These are phyloP conservation scores for Fusarium sp. DNA, from an alignment of 2,329 filamentous ascomycete genomes.

Conservation along the genomic window DNA sequence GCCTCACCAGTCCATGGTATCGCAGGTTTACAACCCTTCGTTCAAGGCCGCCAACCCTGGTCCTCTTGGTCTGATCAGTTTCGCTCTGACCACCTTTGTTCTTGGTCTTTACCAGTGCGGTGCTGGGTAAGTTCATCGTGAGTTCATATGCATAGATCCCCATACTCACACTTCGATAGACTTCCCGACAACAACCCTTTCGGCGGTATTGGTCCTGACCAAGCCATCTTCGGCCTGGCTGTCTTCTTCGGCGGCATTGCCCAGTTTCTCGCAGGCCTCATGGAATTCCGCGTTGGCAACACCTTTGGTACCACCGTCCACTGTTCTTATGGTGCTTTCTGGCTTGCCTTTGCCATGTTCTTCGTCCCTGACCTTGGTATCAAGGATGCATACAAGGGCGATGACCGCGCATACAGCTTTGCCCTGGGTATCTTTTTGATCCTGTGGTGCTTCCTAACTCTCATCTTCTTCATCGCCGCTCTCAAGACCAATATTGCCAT, in stretches of 20 bases:
- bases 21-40: constrained; percentile 50
- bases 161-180: constrained; percentile 30
- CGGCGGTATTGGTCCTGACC: constrained; percentile 50
- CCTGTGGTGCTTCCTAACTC: constrained; percentile 70
- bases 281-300: constrained; percentile 66
- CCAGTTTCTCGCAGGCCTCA: constrained; percentile 75
- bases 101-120: constrained; percentile 62
- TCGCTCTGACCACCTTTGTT: constrained; percentile 74
- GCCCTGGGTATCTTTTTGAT: constrained; percentile 69
- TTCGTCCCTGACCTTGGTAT: constrained; percentile 65
- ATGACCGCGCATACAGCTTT: constrained; percentile 56
- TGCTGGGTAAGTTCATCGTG: constrained; percentile 59
- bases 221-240: constrained; percentile 53
- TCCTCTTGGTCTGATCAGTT: constrained; percentile 70
- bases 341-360: constrained; percentile 70
- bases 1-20: constrained; percentile 52
- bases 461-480: constrained; percentile 65
- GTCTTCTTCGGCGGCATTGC: constrained; percentile 72
- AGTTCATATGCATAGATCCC: fast-evolving
- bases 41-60: constrained; percentile 69
- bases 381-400: constrained; percentile 56
- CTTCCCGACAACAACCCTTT: constrained; percentile 51
- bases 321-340: constrained; percentile 71
- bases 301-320: constrained; percentile 72
- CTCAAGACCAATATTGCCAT: constrained; percentile 70